These are phyloP conservation scores for Calonectria leucothoes DNA, from an alignment of 2,329 filamentous ascomycete species.

Conservation along the genomic window DNA sequence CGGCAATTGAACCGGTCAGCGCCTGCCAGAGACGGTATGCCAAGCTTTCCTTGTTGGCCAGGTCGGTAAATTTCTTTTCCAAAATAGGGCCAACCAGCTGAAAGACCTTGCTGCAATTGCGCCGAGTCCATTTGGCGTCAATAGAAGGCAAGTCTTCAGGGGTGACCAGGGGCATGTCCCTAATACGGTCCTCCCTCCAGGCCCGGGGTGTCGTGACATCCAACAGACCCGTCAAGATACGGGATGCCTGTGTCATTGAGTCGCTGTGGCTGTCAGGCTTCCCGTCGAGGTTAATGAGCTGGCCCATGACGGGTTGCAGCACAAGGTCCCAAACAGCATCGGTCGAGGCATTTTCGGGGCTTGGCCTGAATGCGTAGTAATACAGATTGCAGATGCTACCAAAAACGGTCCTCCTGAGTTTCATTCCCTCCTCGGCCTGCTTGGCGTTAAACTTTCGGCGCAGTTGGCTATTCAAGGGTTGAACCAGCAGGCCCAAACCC, in stretches of 20 bases:
- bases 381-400: slow-evolving; percentile 83
- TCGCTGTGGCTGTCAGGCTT: slow-evolving; percentile 57
- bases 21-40: slow-evolving; percentile 68
- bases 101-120: slow-evolving; percentile 75
- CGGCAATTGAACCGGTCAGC: slow-evolving; percentile 71
- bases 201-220: slow-evolving; percentile 67
- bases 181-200: slow-evolving; percentile 81
- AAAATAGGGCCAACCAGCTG: slow-evolving; percentile 69
- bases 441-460: slow-evolving; percentile 71
- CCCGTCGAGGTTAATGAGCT: slow-evolving; percentile 59
- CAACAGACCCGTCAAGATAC: slow-evolving; percentile 78
- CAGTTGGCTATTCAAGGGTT: slow-evolving; percentile 77
- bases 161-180: slow-evolving; percentile 67
- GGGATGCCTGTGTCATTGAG: slow-evolving; percentile 68
- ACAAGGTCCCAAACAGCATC: slow-evolving; percentile 84
- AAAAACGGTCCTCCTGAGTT: slow-evolving; percentile 66
- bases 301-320: slow-evolving; percentile 72
- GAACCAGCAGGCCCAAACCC: slow-evolving; percentile 61
- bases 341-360: slow-evolving; percentile 71
- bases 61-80: slow-evolving; percentile 69
- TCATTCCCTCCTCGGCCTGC: slow-evolving; percentile 61
- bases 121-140: slow-evolving; percentile 88
- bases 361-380: slow-evolving; percentile 85
- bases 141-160: slow-evolving; percentile 85
- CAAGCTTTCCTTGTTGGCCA: slow-evolving; percentile 70